Evolutionary conservation across 2,329 filamentous ascomycete genomes (phyloP), one percentile per base, ranked within the genome.

Genomic region (Mollisia scopiformis): DNA sequence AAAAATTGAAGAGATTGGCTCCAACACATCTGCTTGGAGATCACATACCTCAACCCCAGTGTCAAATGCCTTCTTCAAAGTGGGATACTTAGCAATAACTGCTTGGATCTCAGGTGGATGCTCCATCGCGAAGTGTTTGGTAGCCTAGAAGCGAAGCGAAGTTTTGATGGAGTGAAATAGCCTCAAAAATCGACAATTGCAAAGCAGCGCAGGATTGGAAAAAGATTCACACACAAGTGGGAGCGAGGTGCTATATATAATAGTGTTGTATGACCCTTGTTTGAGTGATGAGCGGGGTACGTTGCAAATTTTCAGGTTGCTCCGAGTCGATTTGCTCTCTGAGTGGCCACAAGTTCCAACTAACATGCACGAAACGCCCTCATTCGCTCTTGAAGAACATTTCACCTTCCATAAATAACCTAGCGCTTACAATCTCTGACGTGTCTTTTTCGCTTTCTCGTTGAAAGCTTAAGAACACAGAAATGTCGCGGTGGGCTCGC

Each of bases 31-130:
- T n/a, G n/a, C n/a, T n/a, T n/a, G n/a, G n/a, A n/a, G n/a, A 23
- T 11, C 19, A 37, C 41, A 25, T 43, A 59, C 57, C 57, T 62
- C 56, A 19, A 57, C 25, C 13, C 54, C 54, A 14, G 54, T 49
- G 30, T 33, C 49, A 11, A 61, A 46, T 4, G 50, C 28, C n/a
- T 54, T 54, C 11, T 31, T n/a, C 6, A 57, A 30, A 2, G 54
- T 47, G 2, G 59, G 59, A 39, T 54, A 61, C 21, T 57, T 57
- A 25, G 55, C 23, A 33, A 57, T 31, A 6, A 61, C 10, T 33
- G 54, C 54, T 28, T 37, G 47, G 8, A 57, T 39, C 43, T 57
- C 54, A 21, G 54, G 54, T 16, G 23, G 16, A 14, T 47, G 21
- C 19, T 57, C 54, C 54, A 57, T 57, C 1, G 39, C 23, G 37